Evolutionary conservation across 495 filamentous ascomycete genomes (phyloP), one percentile per base, ranked within the genome.

Genomic region (Xylaria scruposa): DNA sequence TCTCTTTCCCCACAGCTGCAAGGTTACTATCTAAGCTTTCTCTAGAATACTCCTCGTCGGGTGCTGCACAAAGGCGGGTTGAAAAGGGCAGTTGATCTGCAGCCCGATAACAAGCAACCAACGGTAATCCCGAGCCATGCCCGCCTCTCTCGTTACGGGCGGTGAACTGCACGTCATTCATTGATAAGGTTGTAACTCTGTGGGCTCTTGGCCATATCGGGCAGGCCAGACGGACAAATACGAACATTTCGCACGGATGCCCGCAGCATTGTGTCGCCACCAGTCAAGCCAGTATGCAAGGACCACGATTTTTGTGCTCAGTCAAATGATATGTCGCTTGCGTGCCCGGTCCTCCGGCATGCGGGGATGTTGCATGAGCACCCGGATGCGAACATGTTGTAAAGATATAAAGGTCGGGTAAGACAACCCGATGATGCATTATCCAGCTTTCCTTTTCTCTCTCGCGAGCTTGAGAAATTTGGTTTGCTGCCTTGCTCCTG

Each of bases 161-260:
- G 63, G 31, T 51, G 46, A 56, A 36, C 29, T 66, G 46, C 49
- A 29, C 49, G 49, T 67, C 65, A 67, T 67, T 67, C 65, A 67
- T 67, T 54, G 49, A 67, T 67, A 67, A 67, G 33, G 31, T 49
- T 31, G 36, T 49, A 40, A 12, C 19, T 53, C n/a, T 26, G 49
- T 15, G 49, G 65, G n/a, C n/a, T 56, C 29, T 44, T 67, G 33
- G 31, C 65, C 49, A 19, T 13, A 67, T 67, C 21, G 13, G 65
- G 65, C 47, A 67, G 65, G 47, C 33, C 47, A 54, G 6, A 42
- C 5, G 19, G n/a, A 54, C 17, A 49, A 31, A 36, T 31, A 26
- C 47, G 46, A 40, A 44, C 31, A 31, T n/a, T 29, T 33, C 1
- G 44, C 65, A 9, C 31, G 64, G 46, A 13, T 47, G 38, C 61